Percentiles rank a stretch among this genome's conserved stretches.
Conservation (phyloP, 371 early-diverging fungal genomes). For the Blyttiomyces sp. region DNA sequence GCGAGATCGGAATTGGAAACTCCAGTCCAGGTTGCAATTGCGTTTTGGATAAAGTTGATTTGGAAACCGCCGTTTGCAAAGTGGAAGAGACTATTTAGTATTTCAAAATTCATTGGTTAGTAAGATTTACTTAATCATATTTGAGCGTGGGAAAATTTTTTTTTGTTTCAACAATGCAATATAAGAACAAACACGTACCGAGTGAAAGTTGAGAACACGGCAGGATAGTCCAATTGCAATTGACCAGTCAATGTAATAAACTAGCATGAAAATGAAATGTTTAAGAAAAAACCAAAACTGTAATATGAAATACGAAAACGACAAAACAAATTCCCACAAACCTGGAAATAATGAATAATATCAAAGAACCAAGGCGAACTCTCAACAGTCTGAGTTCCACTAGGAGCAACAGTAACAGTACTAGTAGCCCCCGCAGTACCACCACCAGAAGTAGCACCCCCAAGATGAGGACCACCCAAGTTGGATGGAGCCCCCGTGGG, state of each 20-base stretch:
- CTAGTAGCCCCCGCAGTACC: too few relatives aligned
- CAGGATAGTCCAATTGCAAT: constrained; percentile 11
- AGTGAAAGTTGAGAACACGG: constrained; percentile 8
- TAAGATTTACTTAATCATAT: too few relatives aligned
- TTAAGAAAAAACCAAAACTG: too few relatives aligned
- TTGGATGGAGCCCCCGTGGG: too few relatives aligned
- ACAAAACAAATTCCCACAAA: too few relatives aligned
- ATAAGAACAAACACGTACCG: neutral
- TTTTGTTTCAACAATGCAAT: too few relatives aligned
- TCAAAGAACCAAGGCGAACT: constrained; percentile 10
- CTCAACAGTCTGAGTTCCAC: neutral
- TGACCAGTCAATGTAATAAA: constrained; percentile 15
- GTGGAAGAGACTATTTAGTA: constrained; percentile 4
- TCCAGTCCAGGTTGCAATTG: neutral
- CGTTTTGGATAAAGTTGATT: neutral
- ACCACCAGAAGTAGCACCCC: too few relatives aligned
- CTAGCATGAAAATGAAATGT: constrained; percentile 5
- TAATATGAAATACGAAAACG: too few relatives aligned
- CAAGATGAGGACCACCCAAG: too few relatives aligned
- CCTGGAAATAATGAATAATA: constrained; percentile 11
- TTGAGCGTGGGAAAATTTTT: too few relatives aligned
- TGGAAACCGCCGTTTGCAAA: constrained; percentile 2
- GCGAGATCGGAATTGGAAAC: neutral
- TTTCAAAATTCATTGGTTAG: too few relatives aligned
- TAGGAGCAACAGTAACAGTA: too few relatives aligned